These are phyloP conservation scores for Kokia cookei DNA, from an alignment of 441 rosid genomes.

Conservation along the genomic window DNA sequence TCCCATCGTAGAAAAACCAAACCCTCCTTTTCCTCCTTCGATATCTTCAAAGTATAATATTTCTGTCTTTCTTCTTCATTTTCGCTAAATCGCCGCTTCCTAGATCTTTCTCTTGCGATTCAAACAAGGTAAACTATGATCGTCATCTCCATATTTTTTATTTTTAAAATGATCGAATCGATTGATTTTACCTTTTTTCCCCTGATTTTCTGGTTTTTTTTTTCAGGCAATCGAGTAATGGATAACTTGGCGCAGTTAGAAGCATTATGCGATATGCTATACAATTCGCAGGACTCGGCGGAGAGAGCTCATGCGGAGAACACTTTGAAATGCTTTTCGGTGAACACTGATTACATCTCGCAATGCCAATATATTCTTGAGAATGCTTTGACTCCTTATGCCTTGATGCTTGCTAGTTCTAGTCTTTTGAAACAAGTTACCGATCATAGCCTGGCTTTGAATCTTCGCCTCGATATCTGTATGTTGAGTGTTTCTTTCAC, in stretches of 20 bases:
- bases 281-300: constrained; percentile 88
- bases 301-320: constrained; percentile 96
- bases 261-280: constrained; percentile 92
- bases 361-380: constrained; percentile 99
- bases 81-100: neutral
- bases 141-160: neutral
- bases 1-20: neutral
- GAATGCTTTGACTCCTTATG: constrained; percentile 91
- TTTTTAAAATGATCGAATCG: neutral
- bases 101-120: neutral
- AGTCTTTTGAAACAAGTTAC: constrained; percentile 97
- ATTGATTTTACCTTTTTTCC: neutral
- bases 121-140: neutral
- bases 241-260: constrained; percentile 96
- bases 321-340: constrained; percentile 86
- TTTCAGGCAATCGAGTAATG: constrained; percentile 28
- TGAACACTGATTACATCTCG: constrained; percentile 82
- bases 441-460: constrained; percentile 80
- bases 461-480: constrained; percentile 94
- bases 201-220: neutral
- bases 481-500: constrained; percentile 23
- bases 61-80: neutral
- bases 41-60: neutral
- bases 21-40: neutral
- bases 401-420: constrained; percentile 99